Base-by-base conservation (phyloP, 495 filamentous ascomycete species). In the Cercophora scortea region DNA sequence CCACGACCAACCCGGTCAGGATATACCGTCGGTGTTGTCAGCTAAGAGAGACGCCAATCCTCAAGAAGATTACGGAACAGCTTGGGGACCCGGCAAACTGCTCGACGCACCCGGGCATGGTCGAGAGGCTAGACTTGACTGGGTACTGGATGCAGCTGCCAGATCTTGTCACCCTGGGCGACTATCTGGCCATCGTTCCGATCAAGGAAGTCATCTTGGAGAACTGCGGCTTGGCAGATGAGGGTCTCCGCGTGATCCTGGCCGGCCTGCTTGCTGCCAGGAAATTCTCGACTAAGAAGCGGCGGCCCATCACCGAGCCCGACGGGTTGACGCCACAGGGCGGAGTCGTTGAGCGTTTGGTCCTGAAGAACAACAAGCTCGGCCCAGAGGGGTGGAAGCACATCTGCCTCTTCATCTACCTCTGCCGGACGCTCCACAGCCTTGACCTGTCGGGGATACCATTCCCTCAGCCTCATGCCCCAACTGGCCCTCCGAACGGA, bases 11-110 rank as follows among this genome's bases (percentile, higher is more conserved):
- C 62, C 92, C 93, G 6, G 78, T 90, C 8, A 80, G 91, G 51
- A 96, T 98, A 65, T 98, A 98, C 67, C 81, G 90, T 46, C 81
- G 93, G 50, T 97, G 93, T 64, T 97, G 93, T 61, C 91, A 96
- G 61, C 72, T 98, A 19, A 76, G 93, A 55, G 93, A 97, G 70
- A 91, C 90, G 0, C 87, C 87, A 1, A 88, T 95, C 38, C 73
- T 97, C 18, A 90, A 90, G 61, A 87, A 85, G 58, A 86, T 98
- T 36, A 88, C 85, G 13, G 88, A 91, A 52, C 89, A 96, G 61
- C 86, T 98, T 17, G 78, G 78, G n/a, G 79, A 82, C 16, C 77
- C 84, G 36, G 75, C 77, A 8, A 83, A 83, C 19, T 80, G 72
- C 16, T 67, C 82, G 3, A 68, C 74, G 8, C 74, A 81, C 57